phyloP scores from a whole-genome alignment of 2,329 filamentous ascomycete species.

The Aspergillus piperis region DNA sequence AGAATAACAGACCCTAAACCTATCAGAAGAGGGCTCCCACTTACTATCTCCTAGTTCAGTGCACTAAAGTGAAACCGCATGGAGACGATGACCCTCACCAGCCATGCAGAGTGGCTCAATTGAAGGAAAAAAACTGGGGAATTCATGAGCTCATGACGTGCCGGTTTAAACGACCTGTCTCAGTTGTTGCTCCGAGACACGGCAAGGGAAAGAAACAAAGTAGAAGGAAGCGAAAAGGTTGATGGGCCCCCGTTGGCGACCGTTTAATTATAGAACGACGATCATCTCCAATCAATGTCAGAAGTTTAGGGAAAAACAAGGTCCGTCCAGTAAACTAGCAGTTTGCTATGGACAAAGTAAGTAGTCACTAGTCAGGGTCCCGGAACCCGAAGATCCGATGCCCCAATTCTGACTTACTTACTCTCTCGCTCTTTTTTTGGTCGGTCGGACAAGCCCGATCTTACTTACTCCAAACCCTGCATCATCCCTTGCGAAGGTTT shows the following conservation, averaged over 20 bases:
- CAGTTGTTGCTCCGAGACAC: slow-evolving; percentile 1
- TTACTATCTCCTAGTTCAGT: too few species aligned
- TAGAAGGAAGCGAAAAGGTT: neutral
- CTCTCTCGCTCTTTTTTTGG: too few species aligned
- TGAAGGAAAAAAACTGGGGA: neutral
- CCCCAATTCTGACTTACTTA: neutral
- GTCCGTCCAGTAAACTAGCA: too few species aligned
- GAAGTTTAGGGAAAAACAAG: neutral
- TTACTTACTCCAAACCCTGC: too few species aligned
- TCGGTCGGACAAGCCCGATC: neutral
- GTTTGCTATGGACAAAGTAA: too few species aligned
- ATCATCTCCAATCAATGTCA: neutral
- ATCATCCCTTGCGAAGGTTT: too few species aligned
- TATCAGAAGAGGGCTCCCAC: slow-evolving; percentile 5
- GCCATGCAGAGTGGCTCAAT: neutral
- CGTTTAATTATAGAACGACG: slow-evolving; percentile 1
- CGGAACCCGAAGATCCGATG: neutral
- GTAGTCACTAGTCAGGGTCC: neutral
- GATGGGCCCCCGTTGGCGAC: too few species aligned
- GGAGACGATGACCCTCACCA: neutral
- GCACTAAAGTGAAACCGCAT: slow-evolving; percentile 15
- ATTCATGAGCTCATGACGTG: neutral
- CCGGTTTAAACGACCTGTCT: neutral
- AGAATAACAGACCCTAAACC: slow-evolving; percentile 3
- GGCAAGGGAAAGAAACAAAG: neutral